These are phyloP conservation scores for Arctium minus DNA, from an alignment of 129 eudicot species.

Conservation along the genomic window DNA sequence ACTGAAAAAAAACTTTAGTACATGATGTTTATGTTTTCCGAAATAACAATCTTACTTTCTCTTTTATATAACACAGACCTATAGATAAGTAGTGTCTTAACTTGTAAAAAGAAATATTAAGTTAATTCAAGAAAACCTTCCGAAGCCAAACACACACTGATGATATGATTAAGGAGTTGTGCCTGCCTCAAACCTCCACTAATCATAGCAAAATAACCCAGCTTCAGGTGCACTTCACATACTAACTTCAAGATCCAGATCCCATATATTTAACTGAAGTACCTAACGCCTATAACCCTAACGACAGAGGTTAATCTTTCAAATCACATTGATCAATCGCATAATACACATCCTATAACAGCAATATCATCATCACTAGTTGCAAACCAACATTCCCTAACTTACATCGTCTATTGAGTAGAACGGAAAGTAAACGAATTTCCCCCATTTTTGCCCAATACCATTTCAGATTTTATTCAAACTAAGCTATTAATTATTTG, in stretches of 20 bases:
- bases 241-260: conserved; percentile 26
- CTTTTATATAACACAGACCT: background rate
- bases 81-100: background rate
- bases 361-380: background rate
- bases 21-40: background rate
- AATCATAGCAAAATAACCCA: background rate
- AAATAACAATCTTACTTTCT: background rate
- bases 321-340: background rate
- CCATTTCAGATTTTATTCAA: background rate
- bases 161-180: background rate
- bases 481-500: background rate
- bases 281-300: conserved; percentile 14
- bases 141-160: background rate
- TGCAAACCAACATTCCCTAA: conserved; percentile 19
- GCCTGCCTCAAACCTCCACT: conserved; percentile 4
- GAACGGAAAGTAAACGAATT: background rate
- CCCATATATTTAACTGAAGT: background rate
- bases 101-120: background rate
- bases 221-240: conserved; percentile 3
- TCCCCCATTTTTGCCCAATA: background rate
- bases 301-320: background rate
- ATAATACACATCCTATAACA: background rate
- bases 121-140: background rate
- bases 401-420: conserved; percentile 3
- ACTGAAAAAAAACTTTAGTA: background rate